Base-by-base conservation (phyloP, 2,329 filamentous ascomycete genomes). In the Aureobasidium musti region DNA sequence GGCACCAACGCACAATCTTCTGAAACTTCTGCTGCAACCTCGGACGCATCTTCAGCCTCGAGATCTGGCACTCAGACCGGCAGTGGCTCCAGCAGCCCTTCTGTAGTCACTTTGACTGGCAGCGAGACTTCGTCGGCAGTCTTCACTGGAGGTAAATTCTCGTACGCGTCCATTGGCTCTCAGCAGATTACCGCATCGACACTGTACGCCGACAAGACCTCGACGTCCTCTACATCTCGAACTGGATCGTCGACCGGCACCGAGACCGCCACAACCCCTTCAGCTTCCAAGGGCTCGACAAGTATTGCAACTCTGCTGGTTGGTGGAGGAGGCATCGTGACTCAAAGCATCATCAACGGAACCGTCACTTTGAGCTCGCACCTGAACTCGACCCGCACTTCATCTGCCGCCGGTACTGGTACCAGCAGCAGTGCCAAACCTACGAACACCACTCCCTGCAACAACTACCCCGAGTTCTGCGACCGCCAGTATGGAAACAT, bases 381-480 rank as follows among this genome's bases (percentile, higher is more conserved):
- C 39, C 74, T 75, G 23, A 69, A 74, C 21, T 73, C 72, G n/a
- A 77, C 77, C 47, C 82, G 80, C 70, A 74, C 77, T 60, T 79
- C 78, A 13, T 72, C 78, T 13, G 59, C 64, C 28, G 35, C 53
- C n/a, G 53, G 53, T n/a, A 74, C 72, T 49, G 72, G 73, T 2
- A 72, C 72, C 14, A 73, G 66, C 57, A 69, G 71, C 41, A 66
- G 72, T 21, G 70, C 74, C 6, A 39, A 59, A 60, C 82, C 88
- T 1, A 86, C 84, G 53, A 94, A 93, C 76, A 93, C 90, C 0
- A 87, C 87, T 67, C 87, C 90, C 5, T 96, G 91, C 82, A 96
- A 96, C 78, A 87, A 87, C 75, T 75, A 73, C 56, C 73, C 89
- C 28, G 90, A 94, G 77, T 87, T 95, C 72, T 96, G 91, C 80